phyloP scores from a whole-genome alignment of 202 grass and related monocot genomes.

The Elaeis oleifera region DNA sequence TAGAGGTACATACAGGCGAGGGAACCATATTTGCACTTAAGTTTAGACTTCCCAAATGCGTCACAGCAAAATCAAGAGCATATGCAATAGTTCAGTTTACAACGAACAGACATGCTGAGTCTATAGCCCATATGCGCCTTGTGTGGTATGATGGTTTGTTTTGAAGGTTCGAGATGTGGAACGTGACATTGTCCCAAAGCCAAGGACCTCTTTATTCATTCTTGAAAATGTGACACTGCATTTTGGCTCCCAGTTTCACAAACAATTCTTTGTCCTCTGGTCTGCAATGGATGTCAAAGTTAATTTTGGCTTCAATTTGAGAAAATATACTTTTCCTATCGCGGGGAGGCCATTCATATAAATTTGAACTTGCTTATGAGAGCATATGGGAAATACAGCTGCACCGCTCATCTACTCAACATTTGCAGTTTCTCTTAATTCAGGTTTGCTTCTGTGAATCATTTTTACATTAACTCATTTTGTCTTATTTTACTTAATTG shows the following conservation, averaged over 20 bases:
- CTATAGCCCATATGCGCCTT: conserved; percentile 26
- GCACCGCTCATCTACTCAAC: conserved; percentile 39
- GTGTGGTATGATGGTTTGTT: conserved; percentile 16
- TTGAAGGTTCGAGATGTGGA: conserved; percentile 34
- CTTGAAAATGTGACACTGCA: conserved; percentile 33
- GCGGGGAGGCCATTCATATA: conserved; percentile 23
- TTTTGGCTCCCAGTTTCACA: conserved; percentile 61
- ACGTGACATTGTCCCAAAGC: conserved; percentile 61
- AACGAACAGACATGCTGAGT: conserved; percentile 29
- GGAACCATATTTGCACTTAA: conserved; percentile 55
- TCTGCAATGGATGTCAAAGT: conserved; percentile 25
- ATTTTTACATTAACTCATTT: not conserved
- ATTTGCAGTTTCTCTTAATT: conserved; percentile 62
- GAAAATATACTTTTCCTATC: conserved; percentile 50
- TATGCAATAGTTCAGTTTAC: conserved; percentile 77
- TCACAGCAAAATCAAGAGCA: conserved; percentile 36
- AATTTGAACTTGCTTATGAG: conserved; percentile 82
- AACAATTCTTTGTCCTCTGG: conserved; percentile 43
- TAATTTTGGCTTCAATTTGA: conserved; percentile 70
- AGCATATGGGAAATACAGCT: conserved; percentile 96
- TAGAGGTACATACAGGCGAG: conserved; percentile 38
- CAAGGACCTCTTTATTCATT: conserved; percentile 46
- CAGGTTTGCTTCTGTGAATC: conserved; percentile 37
- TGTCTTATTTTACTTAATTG: conserved; percentile 5
- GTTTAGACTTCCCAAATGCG: conserved; percentile 43